Conservation (phyloP, 2,329 filamentous ascomycete species). For the Fusarium concolor region DNA sequence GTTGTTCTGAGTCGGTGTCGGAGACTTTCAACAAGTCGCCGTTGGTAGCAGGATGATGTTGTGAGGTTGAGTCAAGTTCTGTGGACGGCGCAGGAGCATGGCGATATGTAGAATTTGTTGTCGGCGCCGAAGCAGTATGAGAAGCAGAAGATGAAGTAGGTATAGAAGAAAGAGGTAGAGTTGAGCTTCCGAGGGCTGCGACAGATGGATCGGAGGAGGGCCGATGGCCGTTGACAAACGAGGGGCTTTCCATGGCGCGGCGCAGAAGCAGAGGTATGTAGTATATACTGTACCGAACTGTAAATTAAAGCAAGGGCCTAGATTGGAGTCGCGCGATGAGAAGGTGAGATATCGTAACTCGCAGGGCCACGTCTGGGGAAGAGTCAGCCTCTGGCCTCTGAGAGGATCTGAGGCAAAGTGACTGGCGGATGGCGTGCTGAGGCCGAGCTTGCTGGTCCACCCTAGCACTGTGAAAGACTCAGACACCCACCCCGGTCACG, state of each 20-base stretch:
- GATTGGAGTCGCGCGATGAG: slow-evolving; percentile 46
- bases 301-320: slow-evolving; percentile 29
- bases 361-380: slow-evolving; percentile 38
- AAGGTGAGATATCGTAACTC: slow-evolving; percentile 47
- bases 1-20: slow-evolving; percentile 17
- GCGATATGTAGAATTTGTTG: slow-evolving; percentile 32
- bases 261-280: slow-evolving; percentile 20
- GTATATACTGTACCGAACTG: slow-evolving; percentile 3
- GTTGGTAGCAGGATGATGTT: slow-evolving; percentile 19
- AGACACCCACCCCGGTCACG: slow-evolving; percentile 33
- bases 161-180: slow-evolving; percentile 19
- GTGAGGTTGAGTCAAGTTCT: slow-evolving; percentile 18
- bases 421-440: slow-evolving; percentile 47
- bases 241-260: slow-evolving; percentile 43
- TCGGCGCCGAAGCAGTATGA: slow-evolving; percentile 10
- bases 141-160: slow-evolving; percentile 34
- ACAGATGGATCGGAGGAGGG: slow-evolving; percentile 35
- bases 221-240: slow-evolving; percentile 45
- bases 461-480: slow-evolving; percentile 35
- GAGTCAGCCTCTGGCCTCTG: slow-evolving; percentile 27
- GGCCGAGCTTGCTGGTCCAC: slow-evolving; percentile 36
- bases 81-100: slow-evolving; percentile 35
- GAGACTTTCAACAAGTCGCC: slow-evolving; percentile 32
- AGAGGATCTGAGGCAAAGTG: slow-evolving; percentile 42
- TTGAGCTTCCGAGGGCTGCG: slow-evolving; percentile 14